Percentiles rank a stretch among this genome's conserved stretches.
phyloP scores from a whole-genome alignment of 225 moss, liverwort and hornwort genomes.

The Pleurozium schreberi region DNA sequence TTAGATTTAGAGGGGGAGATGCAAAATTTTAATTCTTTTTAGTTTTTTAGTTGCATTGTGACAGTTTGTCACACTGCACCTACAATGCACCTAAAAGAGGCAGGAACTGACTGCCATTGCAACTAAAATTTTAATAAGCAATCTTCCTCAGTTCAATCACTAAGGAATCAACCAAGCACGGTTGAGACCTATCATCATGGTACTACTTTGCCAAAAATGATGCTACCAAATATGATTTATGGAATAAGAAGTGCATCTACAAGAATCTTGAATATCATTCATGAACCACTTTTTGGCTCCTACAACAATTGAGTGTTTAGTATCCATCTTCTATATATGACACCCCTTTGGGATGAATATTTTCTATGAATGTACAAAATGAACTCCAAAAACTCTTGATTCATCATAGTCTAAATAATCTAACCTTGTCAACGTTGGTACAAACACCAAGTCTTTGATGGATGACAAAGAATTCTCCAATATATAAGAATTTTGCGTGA shows the following conservation, averaged over 20 bases:
- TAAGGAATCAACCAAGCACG: accelerated
- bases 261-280: background rate
- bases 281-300: background rate
- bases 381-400: background rate
- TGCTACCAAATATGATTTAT: no score
- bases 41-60: no score
- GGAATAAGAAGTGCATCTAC: background rate
- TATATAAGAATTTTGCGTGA: no score
- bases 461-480: no score
- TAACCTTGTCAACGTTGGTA: background rate
- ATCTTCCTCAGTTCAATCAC: no score
- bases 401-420: background rate
- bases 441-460: no score
- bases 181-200: background rate
- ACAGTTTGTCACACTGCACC: no score
- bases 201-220: background rate
- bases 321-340: background rate
- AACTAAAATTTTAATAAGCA: no score
- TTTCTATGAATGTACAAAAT: background rate
- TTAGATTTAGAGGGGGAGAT: no score
- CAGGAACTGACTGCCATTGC: no score
- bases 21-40: no score
- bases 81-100: no score
- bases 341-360: background rate
- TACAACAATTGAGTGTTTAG: background rate